Base-by-base conservation (phyloP, 2,329 filamentous ascomycete species). In the Colletotrichum euphorbiae region DNA sequence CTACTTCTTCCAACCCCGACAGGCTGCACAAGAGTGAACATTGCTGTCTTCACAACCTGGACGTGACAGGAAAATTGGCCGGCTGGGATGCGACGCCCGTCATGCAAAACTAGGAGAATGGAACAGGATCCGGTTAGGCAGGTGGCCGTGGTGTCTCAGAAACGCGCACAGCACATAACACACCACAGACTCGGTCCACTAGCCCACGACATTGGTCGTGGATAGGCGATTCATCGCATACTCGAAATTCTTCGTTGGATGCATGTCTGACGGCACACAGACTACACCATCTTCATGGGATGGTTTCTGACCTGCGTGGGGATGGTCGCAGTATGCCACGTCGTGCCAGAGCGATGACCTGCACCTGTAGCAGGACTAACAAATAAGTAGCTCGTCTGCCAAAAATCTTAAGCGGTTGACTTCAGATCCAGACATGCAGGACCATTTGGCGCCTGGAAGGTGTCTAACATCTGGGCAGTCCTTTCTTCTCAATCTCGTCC, bases 271-370 rank as follows among this genome's bases (percentile, higher is more conserved):
- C 38, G 42, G 60, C 60, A 64, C 60, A 58, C 48, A 52, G 60
- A 52, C 51, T 15, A 21, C 60, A 46, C 64, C 28, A 57, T 43
- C 45, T 54, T 52, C 19, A 67, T 67, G 65, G 51, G 65, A 64
- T 15, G 43, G 43, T 52, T 42, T 33, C 33, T 57, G 48, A 43
- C 50, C 17, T 62, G 48, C 24, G 64, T 45, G 59, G 59, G 21
- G 59, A 63, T 51, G 33, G 43, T 57, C 48, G 46, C 60, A 64
- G 19, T 24, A 42, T 48, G 38, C 54, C 48, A 28, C 24, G 40
- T 66, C 57, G 63, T 62, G 42, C 42, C 48, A n/a, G 40, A 62
- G 46, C 51, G 58, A 54, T 21, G 56, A 31, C 6, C 42, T 24
- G 19, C 48, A 54, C 33, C 50, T 31, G 31, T 48, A 54, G 13